A percentile compares a stretch with the other conserved stretches of the same genome.
Evolutionary conservation across 139 green algal genomes (phyloP).

Genomic region (Closterium sp.): DNA sequence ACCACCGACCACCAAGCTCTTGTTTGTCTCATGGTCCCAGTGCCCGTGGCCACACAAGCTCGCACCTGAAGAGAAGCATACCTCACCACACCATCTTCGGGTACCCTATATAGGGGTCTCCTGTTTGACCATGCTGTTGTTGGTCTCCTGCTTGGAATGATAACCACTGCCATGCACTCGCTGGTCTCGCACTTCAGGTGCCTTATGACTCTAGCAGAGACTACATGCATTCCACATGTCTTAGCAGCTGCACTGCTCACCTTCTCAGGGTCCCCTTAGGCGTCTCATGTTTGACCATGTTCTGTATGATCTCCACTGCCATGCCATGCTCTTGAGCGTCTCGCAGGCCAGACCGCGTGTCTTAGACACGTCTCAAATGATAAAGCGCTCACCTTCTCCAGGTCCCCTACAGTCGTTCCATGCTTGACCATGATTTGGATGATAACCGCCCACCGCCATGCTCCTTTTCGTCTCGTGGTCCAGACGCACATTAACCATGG

Average conservation of each 20-base stretch:
- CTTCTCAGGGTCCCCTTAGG: conserved; percentile 30
- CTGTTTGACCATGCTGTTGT: too few species aligned
- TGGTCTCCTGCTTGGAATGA: too few species aligned
- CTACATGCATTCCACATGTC: too few species aligned
- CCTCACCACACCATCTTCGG: conserved; percentile 32
- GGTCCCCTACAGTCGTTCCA: conserved; percentile 49
- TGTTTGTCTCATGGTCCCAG: conserved; percentile 66
- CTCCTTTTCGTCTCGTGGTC: conserved; percentile 63
- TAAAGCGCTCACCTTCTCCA: too few species aligned
- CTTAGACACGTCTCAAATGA: too few species aligned
- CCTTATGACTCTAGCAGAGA: too few species aligned
- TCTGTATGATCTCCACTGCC: conserved; percentile 70
- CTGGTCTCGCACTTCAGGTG: too few species aligned
- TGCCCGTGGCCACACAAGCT: conserved; percentile 83
- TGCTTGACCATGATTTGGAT: conserved; percentile 62
- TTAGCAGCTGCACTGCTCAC: conserved; percentile 14
- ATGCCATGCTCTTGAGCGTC: conserved; percentile 76
- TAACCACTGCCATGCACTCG: too few species aligned
- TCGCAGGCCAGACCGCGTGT: conserved; percentile 66
- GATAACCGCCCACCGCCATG: conserved; percentile 72
- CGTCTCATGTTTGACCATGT: conserved; percentile 59
- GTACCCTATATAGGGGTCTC: conserved; percentile 52
- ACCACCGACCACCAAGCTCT: conserved; percentile 78
- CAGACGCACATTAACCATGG: conserved; percentile 75
- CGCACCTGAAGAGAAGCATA: too few species aligned